These are phyloP conservation scores for Pholiota microspora DNA, from an alignment of 768 basidiomycete species.

Conservation along the genomic window DNA sequence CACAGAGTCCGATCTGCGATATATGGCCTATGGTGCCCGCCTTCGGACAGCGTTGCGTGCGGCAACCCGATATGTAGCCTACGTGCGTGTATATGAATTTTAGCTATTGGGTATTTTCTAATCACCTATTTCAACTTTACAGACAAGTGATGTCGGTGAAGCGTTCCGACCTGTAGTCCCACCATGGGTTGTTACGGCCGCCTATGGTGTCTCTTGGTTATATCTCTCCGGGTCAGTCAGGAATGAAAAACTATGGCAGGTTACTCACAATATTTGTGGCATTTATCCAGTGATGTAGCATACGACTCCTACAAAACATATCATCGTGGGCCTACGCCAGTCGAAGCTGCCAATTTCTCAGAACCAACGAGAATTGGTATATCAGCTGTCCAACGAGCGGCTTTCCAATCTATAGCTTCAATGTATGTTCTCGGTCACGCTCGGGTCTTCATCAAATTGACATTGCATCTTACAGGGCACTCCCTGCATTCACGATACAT, in stretches of 20 bases:
- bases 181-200: constrained; percentile 68
- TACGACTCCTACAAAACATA: constrained; percentile 83
- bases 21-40: constrained; percentile 77
- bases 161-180: constrained; percentile 79
- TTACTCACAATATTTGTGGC: neutral
- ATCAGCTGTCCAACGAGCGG: constrained; percentile 71
- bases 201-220: constrained; percentile 80
- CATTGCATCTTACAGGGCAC: constrained; percentile 48
- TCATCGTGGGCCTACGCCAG: constrained; percentile 59
- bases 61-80: constrained; percentile 70
- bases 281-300: constrained; percentile 56
- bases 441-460: constrained; percentile 5
- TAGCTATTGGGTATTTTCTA: constrained; percentile 8
- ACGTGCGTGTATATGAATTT: constrained; percentile 42
- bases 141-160: constrained; percentile 84
- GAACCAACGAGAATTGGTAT: constrained; percentile 68
- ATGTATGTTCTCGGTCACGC: constrained; percentile 47
- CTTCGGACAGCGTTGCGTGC: constrained; percentile 74
- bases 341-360: constrained; percentile 68
- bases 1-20: constrained; percentile 66
- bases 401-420: constrained; percentile 80
- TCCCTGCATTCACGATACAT: constrained; percentile 85
- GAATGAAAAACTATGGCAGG: neutral
- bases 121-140: constrained; percentile 17
- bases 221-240: constrained; percentile 58